These are phyloP conservation scores for Carallia pectinifolia DNA, from an alignment of 345 rosid genomes.

Conservation along the genomic window DNA sequence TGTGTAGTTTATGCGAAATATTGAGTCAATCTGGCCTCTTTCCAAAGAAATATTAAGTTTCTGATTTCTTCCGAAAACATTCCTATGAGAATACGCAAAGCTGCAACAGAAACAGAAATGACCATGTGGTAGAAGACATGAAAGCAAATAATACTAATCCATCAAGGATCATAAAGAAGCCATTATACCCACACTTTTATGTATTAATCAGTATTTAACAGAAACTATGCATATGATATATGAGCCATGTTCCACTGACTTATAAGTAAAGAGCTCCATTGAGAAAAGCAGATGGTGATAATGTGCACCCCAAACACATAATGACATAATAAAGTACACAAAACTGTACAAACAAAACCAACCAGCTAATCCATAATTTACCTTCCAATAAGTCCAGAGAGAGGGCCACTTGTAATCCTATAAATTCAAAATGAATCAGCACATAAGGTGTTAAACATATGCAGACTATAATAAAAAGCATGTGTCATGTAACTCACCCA, in stretches of 20 bases:
- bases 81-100: slow-evolving; percentile 95
- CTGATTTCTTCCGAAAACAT: slow-evolving; percentile 90
- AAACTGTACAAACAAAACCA: slow-evolving; percentile 4
- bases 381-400: slow-evolving; percentile 93
- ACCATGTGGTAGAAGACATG: neutral
- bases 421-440: slow-evolving; percentile 22
- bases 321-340: neutral
- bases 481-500: slow-evolving; percentile 52
- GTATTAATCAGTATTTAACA: too few species aligned
- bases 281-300: too few species aligned
- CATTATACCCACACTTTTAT: too few species aligned
- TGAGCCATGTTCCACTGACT: too few species aligned
- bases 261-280: too few species aligned
- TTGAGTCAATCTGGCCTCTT: slow-evolving; percentile 93
- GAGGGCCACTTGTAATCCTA: slow-evolving; percentile 94
- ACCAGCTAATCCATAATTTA: slow-evolving; percentile 28
- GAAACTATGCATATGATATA: too few species aligned
- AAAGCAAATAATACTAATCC: too few species aligned
- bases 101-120: slow-evolving; percentile 38
- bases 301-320: too few species aligned
- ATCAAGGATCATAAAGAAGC: too few species aligned
- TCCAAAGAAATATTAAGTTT: slow-evolving; percentile 86
- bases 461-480: slow-evolving; percentile 8
- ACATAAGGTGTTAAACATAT: neutral
- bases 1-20: slow-evolving; percentile 84